Base-by-base conservation (phyloP, 2,329 filamentous ascomycete genomes). In the Ophiostoma triangulosporum region DNA sequence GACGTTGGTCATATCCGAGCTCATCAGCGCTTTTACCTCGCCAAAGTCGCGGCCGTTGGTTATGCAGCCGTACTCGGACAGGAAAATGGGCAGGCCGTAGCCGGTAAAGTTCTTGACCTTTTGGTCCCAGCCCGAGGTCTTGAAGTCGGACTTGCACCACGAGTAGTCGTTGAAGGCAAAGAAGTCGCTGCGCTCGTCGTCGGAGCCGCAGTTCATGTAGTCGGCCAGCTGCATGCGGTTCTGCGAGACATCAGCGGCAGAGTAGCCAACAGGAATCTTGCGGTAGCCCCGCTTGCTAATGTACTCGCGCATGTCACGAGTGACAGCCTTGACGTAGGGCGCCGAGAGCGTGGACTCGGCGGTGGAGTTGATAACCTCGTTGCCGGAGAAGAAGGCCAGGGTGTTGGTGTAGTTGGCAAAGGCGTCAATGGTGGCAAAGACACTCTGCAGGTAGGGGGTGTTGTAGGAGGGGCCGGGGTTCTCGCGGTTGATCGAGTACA, bases 61-160 rank as follows among this genome's bases (percentile, higher is more conserved):
- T 70, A 66, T 88, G 74, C 93, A 98, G 58, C 93, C 93, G 66
- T 86, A 97, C 69, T 97, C 93, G 50, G 90, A 96, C 52, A 98
- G 77, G 80, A 95, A 96, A 64, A 95, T 84, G 55, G 90, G 88
- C 52, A 95, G 74, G 62, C 88, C 88, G 67, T 95, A 95, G 67
- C 86, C 80, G 58, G 79, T 82, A 70, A 91, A 95, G 72, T 85
- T 88, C 74, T 86, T 77, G 57, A 95, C 89, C 78, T 95, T 95
- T 65, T 84, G 69, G 68, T 88, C 78, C 88, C 89, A 96, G 60
- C 87, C 88, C 38, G 89, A 84, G 46, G 69, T 73, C 48, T 69
- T 66, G 72, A 85, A 90, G 60, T 80, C 74, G 48, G 81, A 83
- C 58, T 83, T 83, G 69, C 87, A 91, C 84, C 84, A 91, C 2